phyloP scores from a whole-genome alignment of 148 eudicot genomes.

The Vaccinium darrowii region DNA sequence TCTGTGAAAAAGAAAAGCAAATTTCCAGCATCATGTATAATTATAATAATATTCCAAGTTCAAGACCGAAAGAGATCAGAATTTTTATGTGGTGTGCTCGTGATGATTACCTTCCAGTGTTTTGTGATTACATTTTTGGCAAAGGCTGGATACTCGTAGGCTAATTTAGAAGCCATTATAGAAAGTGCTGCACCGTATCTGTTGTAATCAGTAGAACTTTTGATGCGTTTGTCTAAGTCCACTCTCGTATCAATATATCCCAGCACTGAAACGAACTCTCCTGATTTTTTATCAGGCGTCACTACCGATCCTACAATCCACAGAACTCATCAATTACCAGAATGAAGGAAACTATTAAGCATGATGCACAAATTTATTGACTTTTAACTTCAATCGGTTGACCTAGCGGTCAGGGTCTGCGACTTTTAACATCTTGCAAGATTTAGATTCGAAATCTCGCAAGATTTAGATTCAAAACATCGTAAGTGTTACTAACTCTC shows the following conservation, averaged over 20 bases:
- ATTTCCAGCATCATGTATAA: neutral
- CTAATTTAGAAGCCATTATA: constrained; percentile 42
- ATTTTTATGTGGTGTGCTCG: neutral
- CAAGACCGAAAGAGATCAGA: neutral
- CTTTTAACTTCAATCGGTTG: too few relatives aligned
- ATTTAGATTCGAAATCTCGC: too few relatives aligned
- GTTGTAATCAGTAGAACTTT: neutral
- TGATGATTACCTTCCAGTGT: constrained; percentile 39
- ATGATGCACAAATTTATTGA: too few relatives aligned
- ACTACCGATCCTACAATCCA: constrained; percentile 27
- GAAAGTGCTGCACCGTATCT: constrained; percentile 31
- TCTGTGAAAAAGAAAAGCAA: constrained; percentile 22
- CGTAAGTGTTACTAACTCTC: too few relatives aligned
- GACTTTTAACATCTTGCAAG: too few relatives aligned
- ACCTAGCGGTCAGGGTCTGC: too few relatives aligned
- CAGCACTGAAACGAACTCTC: constrained; percentile 26
- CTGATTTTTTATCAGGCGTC: constrained; percentile 26
- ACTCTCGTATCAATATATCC: constrained; percentile 35
- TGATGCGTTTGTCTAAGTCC: constrained; percentile 31
- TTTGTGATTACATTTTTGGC: constrained; percentile 22
- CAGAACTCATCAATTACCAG: neutral
- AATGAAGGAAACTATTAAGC: neutral
- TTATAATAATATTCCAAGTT: neutral
- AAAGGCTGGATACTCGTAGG: constrained; percentile 38
- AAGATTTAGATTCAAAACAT: too few relatives aligned